Percentiles rank a stretch among this genome's conserved stretches.
phyloP scores from a whole-genome alignment of 129 eudicot genomes.

The Artemisia tridentata region DNA sequence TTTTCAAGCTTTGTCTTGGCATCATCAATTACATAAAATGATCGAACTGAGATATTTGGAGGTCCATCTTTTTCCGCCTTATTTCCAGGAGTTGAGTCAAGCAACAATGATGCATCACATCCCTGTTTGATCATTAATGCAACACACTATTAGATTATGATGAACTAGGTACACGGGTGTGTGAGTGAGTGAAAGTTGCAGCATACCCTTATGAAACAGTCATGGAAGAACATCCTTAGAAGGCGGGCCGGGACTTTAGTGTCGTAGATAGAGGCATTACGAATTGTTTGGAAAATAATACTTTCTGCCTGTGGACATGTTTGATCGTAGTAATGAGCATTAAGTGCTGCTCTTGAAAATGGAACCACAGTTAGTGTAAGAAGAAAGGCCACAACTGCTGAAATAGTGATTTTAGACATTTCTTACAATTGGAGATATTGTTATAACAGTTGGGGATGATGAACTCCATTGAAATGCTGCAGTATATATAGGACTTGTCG shows the following conservation, averaged over 20 bases:
- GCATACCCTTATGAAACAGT: constrained; percentile 57
- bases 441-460: constrained; percentile 32
- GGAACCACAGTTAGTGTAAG: constrained; percentile 29
- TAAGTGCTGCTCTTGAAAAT: constrained; percentile 42
- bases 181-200: too few relatives aligned
- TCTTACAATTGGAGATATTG: constrained; percentile 1
- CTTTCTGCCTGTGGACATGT: constrained; percentile 80
- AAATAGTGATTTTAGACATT: constrained; percentile 30
- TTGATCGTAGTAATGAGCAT: constrained; percentile 54
- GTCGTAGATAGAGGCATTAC: constrained; percentile 56
- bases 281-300: constrained; percentile 49
- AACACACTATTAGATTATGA: constrained; percentile 1
- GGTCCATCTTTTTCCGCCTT: constrained; percentile 92
- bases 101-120: constrained; percentile 78
- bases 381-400: constrained; percentile 23
- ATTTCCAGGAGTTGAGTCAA: constrained; percentile 65
- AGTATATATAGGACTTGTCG: constrained; percentile 40
- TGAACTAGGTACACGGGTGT: not conserved
- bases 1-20: constrained; percentile 80
- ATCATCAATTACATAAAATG: constrained; percentile 74
- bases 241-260: constrained; percentile 77
- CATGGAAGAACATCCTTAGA: constrained; percentile 88
- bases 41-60: constrained; percentile 66
- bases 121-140: constrained; percentile 41
- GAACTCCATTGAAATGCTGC: constrained; percentile 21